Base-by-base conservation (phyloP, 129 eudicot genomes). In the Kitagawia praeruptora region DNA sequence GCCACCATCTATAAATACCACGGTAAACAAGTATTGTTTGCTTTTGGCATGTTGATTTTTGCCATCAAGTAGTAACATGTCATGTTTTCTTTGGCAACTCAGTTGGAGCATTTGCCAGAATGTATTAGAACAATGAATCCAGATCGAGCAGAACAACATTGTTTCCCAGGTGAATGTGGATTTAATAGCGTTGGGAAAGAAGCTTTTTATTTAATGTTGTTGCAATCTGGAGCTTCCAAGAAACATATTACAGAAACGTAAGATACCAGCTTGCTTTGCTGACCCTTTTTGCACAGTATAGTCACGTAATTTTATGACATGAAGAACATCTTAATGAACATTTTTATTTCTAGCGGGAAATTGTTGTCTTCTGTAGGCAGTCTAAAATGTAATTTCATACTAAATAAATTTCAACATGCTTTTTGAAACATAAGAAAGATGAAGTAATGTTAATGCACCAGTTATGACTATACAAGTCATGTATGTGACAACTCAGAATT, bases 161-260 rank as follows among this genome's bases (percentile, higher is more conserved):
- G 78, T 83, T 89, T 96, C 41, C 81, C 49, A 39, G 88, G 87
- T 76, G 89, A 75, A 79, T 81, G 53, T 54, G 85, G 90, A 72
- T 71, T 81, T 44, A 83, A 78, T 40, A 74, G 86, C 79, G 66
- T 81, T 79, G 97, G 95, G 38, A 74, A 85, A 54, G 97, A 90
- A 78, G 84, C 80, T 70, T 90, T 96, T 82, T 82, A 77, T 85
- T 66, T 79, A 70, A 87, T 86, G 97, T 77, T 96, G 90, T 63
- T 83, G 80, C 89, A 92, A 67, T 89, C 90, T 77, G 97, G 97
- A 86, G 92, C 91, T 83, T 89, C 93, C 53, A 10, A 53, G 64
- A 87, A 84, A 76, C 34, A 72, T 83, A 45, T 87, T 77, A 85
- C 97, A 19, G 88, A 86, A 86, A 87, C 88, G 97, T 96, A 90